Conservation (phyloP, 2,329 filamentous ascomycete genomes). For the Ustulina deusta region DNA sequence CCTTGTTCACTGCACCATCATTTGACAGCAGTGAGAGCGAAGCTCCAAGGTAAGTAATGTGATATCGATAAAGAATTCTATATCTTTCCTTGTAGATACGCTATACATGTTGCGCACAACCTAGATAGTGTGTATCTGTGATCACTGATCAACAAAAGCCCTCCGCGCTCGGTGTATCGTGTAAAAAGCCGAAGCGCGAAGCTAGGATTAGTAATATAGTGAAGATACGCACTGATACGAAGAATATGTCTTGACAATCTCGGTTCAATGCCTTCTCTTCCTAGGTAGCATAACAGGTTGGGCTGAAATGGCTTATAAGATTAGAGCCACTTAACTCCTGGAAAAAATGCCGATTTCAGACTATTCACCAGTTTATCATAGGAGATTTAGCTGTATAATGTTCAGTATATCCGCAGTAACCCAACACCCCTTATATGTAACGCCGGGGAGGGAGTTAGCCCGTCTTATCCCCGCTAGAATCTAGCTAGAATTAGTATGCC, state of each 20-base stretch:
- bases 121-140: not conserved
- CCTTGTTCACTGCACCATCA: too few relatives aligned
- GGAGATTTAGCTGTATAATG: not conserved
- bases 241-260: conserved; percentile 15
- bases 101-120: not conserved
- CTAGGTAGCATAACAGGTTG: not conserved
- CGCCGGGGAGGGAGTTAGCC: not conserved
- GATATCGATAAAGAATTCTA: not conserved
- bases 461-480: conserved; percentile 24
- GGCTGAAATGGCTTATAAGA: conserved; percentile 4
- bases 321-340: conserved; percentile 7
- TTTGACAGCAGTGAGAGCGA: not conserved
- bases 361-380: not conserved
- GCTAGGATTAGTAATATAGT: conserved; percentile 15
- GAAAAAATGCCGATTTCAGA: not conserved
- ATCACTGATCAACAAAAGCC: not conserved
- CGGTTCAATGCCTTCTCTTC: not conserved
- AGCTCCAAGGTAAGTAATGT: not conserved
- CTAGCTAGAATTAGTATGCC: not conserved
- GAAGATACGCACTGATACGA: not conserved
- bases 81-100: not conserved
- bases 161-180: conserved; percentile 14
- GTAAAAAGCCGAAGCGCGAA: conserved; percentile 36
- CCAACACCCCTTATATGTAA: too few relatives aligned
- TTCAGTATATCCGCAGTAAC: too few relatives aligned